phyloP scores from a whole-genome alignment of 805 yeast genomes.

The Teunomyces aglyptinius region DNA sequence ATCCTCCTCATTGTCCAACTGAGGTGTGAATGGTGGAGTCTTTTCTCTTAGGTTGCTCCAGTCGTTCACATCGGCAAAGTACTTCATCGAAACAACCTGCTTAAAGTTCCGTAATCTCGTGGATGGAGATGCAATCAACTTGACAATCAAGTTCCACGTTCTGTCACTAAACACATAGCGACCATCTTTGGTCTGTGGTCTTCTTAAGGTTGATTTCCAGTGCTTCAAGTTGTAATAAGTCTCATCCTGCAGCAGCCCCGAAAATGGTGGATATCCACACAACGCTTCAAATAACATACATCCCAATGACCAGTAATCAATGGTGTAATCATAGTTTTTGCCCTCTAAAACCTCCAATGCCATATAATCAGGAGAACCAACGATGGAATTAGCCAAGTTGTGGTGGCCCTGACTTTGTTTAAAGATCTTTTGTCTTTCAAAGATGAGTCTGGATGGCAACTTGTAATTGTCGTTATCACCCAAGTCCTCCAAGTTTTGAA shows the following conservation, averaged over 20 bases:
- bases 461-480: conserved; percentile 46
- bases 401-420: conserved; percentile 77
- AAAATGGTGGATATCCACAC: conserved; percentile 96
- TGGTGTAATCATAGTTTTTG: conserved; percentile 88
- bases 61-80: conserved; percentile 73
- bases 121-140: conserved; percentile 76
- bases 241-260: conserved; percentile 91
- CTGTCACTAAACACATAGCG: conserved; percentile 91
- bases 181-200: conserved; percentile 92
- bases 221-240: conserved; percentile 90
- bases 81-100: conserved; percentile 75
- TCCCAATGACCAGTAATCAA: conserved; percentile 98
- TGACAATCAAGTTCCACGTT: conserved; percentile 86
- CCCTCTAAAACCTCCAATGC: conserved; percentile 97
- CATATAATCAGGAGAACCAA: conserved; percentile 99
- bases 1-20: conserved; percentile 93
- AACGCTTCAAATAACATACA: conserved; percentile 95
- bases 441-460: conserved; percentile 65
- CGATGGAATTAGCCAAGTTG: conserved; percentile 90
- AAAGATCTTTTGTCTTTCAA: conserved; percentile 85
- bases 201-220: conserved; percentile 83
- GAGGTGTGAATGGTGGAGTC: conserved; percentile 95
- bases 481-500: conserved; percentile 69
- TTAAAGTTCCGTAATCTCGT: conserved; percentile 73
- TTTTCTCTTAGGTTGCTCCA: conserved; percentile 68